Percentiles rank a stretch among this genome's conserved stretches.
These are phyloP conservation scores for Fusarium staphyleae DNA, from an alignment of 2,329 filamentous ascomycete species.

Conservation along the genomic window DNA sequence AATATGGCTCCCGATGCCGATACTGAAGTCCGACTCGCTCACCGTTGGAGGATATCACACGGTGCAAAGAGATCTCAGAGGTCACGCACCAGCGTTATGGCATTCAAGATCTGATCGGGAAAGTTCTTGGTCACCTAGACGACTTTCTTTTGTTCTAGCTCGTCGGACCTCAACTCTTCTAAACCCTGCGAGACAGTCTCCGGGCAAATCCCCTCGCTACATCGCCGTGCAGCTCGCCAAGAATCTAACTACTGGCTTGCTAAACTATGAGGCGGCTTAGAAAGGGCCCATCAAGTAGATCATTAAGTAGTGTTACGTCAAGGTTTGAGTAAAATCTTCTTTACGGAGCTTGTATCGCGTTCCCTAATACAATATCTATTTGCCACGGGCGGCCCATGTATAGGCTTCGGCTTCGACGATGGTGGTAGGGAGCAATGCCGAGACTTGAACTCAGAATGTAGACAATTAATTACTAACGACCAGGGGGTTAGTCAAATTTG, in stretches of 20 bases:
- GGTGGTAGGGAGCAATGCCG: slow-evolving; percentile 29
- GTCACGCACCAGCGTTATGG: slow-evolving; percentile 59
- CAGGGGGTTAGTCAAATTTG: neutral
- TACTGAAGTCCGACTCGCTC: slow-evolving; percentile 53
- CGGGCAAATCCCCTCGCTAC: slow-evolving; percentile 59
- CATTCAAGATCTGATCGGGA: slow-evolving; percentile 64
- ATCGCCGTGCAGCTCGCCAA: slow-evolving; percentile 60
- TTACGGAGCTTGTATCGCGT: neutral
- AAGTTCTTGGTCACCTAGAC: slow-evolving; percentile 65
- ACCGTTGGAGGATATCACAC: slow-evolving; percentile 8
- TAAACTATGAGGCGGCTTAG: slow-evolving; percentile 63
- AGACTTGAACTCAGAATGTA: slow-evolving; percentile 61
- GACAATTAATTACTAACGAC: neutral
- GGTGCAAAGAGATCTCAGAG: neutral
- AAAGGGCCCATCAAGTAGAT: slow-evolving; percentile 44
- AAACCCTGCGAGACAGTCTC: slow-evolving; percentile 58
- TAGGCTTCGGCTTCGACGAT: neutral
- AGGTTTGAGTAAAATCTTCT: neutral
- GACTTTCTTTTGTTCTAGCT: slow-evolving; percentile 54
- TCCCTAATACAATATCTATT: neutral
- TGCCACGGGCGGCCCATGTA: neutral
- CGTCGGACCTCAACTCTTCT: slow-evolving; percentile 62
- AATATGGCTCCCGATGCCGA: slow-evolving; percentile 65
- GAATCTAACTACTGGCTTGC: slow-evolving; percentile 54
- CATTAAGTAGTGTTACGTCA: neutral